Evolutionary conservation across 805 yeast genomes (phyloP), one percentile per base, ranked within the genome.

Genomic region (Lachancea sp.): DNA sequence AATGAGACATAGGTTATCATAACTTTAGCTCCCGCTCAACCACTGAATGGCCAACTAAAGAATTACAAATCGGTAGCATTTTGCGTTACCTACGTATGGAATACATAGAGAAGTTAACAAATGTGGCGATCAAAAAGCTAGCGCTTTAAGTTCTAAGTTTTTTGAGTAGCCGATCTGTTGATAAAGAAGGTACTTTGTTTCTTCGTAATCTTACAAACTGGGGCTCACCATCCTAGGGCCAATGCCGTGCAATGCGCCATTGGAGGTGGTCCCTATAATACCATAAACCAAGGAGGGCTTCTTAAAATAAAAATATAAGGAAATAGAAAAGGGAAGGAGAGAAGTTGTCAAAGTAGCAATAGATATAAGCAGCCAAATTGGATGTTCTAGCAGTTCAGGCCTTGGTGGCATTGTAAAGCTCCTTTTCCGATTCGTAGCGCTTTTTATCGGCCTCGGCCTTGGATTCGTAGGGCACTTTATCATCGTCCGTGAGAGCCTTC

Each of bases 361-460:
- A n/a, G n/a, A n/a, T n/a, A n/a, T n/a, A n/a, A n/a, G n/a, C n/a
- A n/a, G n/a, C n/a, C n/a, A n/a, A n/a, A n/a, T n/a, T n/a, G n/a
- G n/a, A n/a, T n/a, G n/a, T n/a, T n/a, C 25, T 8, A 9, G 25
- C 36, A 3, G 16, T 5, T 18, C 60, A 66, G 63, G 72, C 60
- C 60, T 48, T 57, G 56, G 69, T 71, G 58, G 61, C 74, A 45
- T 75, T 74, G 62, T 85, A 86, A 60, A 80, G 88, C 55, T 90
- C 94, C 77, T 90, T 90, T 71, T 87, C 95, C 58, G 83, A 78
- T 72, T 90, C 97, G 69, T 92, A 92, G 72, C 98, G 84, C 76
- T 89, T 86, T 78, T 92, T 92, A 74, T 92, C 98, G 54, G 84
- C 82, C 52, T 80, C 92, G 54, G 97, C 97, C 74, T 87, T 84